Evolutionary conservation across 2,329 filamentous ascomycete genomes (phyloP), one percentile per base, ranked within the genome.

Genomic region (Fusarium torulosum): DNA sequence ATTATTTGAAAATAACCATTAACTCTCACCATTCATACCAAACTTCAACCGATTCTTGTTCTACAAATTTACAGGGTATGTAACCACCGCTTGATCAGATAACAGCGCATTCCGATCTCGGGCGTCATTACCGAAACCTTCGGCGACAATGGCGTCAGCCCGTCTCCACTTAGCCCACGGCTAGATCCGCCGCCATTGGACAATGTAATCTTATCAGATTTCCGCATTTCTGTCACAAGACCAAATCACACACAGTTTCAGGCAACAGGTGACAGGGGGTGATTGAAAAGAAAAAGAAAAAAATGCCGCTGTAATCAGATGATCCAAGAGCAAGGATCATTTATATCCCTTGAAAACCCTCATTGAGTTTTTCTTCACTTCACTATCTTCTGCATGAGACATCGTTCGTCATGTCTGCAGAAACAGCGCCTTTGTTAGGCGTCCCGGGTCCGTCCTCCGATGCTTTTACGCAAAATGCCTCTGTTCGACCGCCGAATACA

Each of bases 161-260:
- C 5, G 20, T 19, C 43, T 11, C 66, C 66, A 69, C 65, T 54
- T 71, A 19, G 35, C 9, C 29, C 6, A 46, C 70, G 70, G 70
- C 37, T 72, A 68, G 62, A 72, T 72, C 70, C 70, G 70, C 59
- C 23, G 25, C 63, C 21, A 72, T 72, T 72, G 70, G 70, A 58
- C 41, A 23, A 27, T 17, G 46, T 56, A 19, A 72, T 72, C 70
- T 72, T 72, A 72, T 72, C 70, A 70, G 70, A 72, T 72, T 47
- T 53, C 40, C 40, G 50, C 2, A 7, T 57, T 47, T 63, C 25
- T 62, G 66, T 70, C 66, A 70, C 65, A 58, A 47, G 65, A 42
- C 29, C 60, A 55, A 25, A 43, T 63, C 38, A 31, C n/a, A 21
- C 43, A 41, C 35, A 19, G 20, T 27, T 27, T 46, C 46, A 60